phyloP scores from a whole-genome alignment of 352 stramenopile species.

The Globisporangium mamillatum region DNA sequence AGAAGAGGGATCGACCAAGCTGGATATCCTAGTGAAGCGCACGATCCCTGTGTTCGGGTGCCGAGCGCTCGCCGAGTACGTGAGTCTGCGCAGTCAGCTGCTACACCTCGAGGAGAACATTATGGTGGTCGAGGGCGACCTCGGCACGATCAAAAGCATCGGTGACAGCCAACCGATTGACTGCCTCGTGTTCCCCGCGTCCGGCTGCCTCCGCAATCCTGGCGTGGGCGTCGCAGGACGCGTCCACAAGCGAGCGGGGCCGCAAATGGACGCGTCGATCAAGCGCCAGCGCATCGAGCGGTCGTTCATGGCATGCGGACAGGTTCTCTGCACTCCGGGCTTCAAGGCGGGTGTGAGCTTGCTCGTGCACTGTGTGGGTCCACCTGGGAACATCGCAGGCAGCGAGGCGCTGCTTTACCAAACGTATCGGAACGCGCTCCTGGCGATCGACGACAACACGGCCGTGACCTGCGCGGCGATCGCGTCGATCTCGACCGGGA shows the following conservation, averaged over 20 bases:
- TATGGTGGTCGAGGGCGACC: constrained; percentile 38
- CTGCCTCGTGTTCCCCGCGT: constrained; percentile 65
- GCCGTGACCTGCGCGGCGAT: constrained; percentile 39
- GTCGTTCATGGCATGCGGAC: not conserved
- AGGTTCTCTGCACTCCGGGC: constrained; percentile 41
- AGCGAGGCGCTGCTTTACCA: constrained; percentile 36
- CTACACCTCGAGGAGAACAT: constrained; percentile 36
- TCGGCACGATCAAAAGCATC: constrained; percentile 35
- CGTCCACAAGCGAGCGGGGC: constrained; percentile 50
- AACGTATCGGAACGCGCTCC: constrained; percentile 50
- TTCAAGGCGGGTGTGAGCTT: constrained; percentile 37
- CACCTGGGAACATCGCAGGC: constrained; percentile 1
- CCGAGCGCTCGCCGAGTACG: constrained; percentile 30
- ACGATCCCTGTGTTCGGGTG: constrained; percentile 7
- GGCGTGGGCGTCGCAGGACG: constrained; percentile 36
- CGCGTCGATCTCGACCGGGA: constrained; percentile 57
- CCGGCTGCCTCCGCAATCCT: constrained; percentile 34
- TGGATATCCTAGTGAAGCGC: not conserved
- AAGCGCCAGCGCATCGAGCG: not conserved
- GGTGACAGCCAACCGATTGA: constrained; percentile 33
- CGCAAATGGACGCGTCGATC: constrained; percentile 23
- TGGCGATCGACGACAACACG: constrained; percentile 22
- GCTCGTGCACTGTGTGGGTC: constrained; percentile 63
- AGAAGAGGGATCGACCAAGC: not conserved
- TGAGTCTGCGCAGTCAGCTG: constrained; percentile 39